Evolutionary conservation across 306 rosid genomes (phyloP).

Genomic region (Medicago lupulina): DNA sequence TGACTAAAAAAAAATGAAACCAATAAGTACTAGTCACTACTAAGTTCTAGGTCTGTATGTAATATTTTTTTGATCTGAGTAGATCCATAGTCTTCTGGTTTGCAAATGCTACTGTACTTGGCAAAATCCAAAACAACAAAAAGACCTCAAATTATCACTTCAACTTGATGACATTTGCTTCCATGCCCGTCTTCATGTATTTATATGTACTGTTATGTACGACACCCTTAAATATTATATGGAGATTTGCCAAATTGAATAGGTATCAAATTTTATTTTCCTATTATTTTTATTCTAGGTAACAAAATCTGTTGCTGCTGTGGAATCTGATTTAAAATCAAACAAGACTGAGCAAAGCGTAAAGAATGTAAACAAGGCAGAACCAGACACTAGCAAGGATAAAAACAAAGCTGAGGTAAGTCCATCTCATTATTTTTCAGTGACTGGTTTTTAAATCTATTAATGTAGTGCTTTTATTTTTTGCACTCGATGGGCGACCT

Average conservation of each 20-base stretch:
- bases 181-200: background rate
- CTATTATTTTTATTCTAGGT: conserved; percentile 47
- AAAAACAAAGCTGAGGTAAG: conserved; percentile 68
- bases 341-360: conserved; percentile 61
- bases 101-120: conserved; percentile 33
- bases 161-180: conserved; percentile 7
- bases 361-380: conserved; percentile 60
- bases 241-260: conserved; percentile 22
- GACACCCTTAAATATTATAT: background rate
- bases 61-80: background rate
- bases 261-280: background rate
- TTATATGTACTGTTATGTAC: conserved; percentile 4
- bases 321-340: conserved; percentile 61
- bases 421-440: background rate
- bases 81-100: background rate
- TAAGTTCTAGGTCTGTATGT: background rate
- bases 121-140: conserved; percentile 16
- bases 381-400: conserved; percentile 49
- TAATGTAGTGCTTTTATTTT: conserved; percentile 29
- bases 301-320: conserved; percentile 49
- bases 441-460: background rate
- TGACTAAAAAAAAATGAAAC: background rate
- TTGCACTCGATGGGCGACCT: background rate
- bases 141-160: conserved; percentile 8
- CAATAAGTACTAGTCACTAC: background rate